Base-by-base conservation (phyloP, 176 grass and related monocot genomes). In the Ensete ventricosum region DNA sequence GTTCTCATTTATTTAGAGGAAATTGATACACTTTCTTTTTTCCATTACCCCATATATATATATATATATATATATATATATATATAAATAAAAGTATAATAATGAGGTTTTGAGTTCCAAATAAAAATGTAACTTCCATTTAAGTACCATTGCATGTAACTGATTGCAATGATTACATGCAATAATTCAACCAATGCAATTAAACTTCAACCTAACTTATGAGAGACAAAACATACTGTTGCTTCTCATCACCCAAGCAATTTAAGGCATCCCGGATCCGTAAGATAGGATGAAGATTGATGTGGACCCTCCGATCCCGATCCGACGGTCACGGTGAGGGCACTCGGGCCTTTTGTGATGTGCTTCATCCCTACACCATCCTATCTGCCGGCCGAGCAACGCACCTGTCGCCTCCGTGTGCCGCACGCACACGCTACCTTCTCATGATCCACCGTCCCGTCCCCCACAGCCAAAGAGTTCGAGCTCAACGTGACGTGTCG, bases 381-480 rank as follows among this genome's bases (percentile, higher is more conserved):
- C 4, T 4, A 43, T 43, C 4, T 43, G 34, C 34, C 34, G 34
- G 34, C 34, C 4, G n/a, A n/a, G 34, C 4, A 43, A 43, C 34
- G n/a, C 3, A 43, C 65, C 27, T 67, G 27, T 67, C 64, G n/a
- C 10, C 64, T 67, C 64, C 64, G 64, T 67, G 64, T 67, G 64
- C 64, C 64, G 64, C 24, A 67, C 64, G 64, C 64, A 67, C 25
- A 67, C 9, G 25, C 64, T 43, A 43, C 64, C 24, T 2, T 3
- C n/a, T 9, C 9, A 2, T 27, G 26, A 67, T 67, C 26, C 24
- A 26, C 24, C 16, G 65, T 67, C 0, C 14, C 25, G 17, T 1
- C 8, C 1, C 1, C 4, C 3, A 17, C 65, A 16, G 65, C 24
- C 11, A 3, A 11, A 34, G 26, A 16, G 4, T 67, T 34, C 12